Percentiles rank a stretch among this genome's conserved stretches.
phyloP scores from a whole-genome alignment of 2,329 filamentous ascomycete genomes.

The Drechslerella dactyloides region DNA sequence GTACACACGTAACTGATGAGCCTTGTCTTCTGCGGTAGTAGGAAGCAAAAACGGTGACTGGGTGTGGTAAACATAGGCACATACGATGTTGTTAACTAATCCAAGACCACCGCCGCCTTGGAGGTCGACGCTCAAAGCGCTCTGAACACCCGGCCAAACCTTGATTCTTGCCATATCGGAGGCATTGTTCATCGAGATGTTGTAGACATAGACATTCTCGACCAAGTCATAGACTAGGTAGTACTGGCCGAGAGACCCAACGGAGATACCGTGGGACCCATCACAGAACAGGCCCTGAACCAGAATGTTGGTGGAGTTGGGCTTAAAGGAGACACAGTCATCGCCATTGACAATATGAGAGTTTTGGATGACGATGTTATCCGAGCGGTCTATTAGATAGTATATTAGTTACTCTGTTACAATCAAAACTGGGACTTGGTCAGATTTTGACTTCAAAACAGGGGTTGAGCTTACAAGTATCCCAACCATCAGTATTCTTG shows the following conservation, averaged over 20 bases:
- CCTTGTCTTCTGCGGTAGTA: no score
- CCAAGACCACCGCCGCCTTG: constrained; percentile 71
- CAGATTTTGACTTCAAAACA: no score
- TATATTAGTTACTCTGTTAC: constrained; percentile 19
- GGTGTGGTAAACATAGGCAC: no score
- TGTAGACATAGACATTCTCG: constrained; percentile 71
- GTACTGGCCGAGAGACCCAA: constrained; percentile 75
- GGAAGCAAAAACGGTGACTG: no score
- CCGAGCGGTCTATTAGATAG: constrained; percentile 61
- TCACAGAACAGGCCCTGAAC: constrained; percentile 72
- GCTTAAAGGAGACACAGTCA: constrained; percentile 77
- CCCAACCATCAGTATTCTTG: constrained; percentile 72
- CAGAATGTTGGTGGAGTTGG: constrained; percentile 72
- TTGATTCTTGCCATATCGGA: constrained; percentile 72
- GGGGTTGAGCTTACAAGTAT: constrained; percentile 60
- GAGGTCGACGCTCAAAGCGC: constrained; percentile 66
- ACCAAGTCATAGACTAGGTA: constrained; percentile 69
- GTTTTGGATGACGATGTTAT: constrained; percentile 71
- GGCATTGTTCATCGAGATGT: constrained; percentile 67
- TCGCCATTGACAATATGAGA: constrained; percentile 70
- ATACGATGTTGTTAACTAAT: constrained; percentile 66
- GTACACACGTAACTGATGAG: no score
- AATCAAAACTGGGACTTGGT: no score
- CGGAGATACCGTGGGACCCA: constrained; percentile 73
- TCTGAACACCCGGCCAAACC: constrained; percentile 70